A percentile compares a stretch with the other conserved stretches of the same genome.
These are phyloP conservation scores for Sicyos edulis DNA, from an alignment of 306 rosid species.

Conservation along the genomic window DNA sequence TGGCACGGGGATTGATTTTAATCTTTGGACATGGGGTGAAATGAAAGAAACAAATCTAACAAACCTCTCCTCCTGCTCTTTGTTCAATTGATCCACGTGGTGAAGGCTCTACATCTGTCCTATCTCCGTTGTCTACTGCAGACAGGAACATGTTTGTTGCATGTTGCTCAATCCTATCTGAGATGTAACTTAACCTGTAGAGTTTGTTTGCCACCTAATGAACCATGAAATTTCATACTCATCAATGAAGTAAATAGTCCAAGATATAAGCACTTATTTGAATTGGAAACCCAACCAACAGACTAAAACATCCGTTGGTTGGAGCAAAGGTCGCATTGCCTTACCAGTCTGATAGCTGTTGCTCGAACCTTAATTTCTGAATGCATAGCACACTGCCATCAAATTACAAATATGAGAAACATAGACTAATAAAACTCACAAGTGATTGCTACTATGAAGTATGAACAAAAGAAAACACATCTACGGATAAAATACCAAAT, in stretches of 20 bases:
- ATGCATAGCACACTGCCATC: constrained; percentile 86
- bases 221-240: constrained; percentile 20
- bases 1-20: not conserved
- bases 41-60: constrained; percentile 19
- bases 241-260: not conserved
- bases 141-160: constrained; percentile 71
- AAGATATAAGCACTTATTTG: not conserved
- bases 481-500: constrained; percentile 10
- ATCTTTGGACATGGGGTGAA: not conserved
- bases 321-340: constrained; percentile 17
- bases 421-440: too few species aligned
- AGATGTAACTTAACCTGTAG: constrained; percentile 68
- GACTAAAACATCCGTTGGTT: not conserved
- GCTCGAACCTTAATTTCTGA: constrained; percentile 92
- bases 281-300: constrained; percentile 21
- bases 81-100: constrained; percentile 45
- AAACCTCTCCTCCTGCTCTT: constrained; percentile 46
- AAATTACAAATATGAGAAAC: constrained; percentile 8
- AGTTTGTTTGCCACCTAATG: constrained; percentile 93
- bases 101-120: constrained; percentile 40
- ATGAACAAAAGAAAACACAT: not conserved
- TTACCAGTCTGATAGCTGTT: constrained; percentile 97
- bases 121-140: constrained; percentile 47
- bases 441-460: too few species aligned
- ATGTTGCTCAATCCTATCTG: constrained; percentile 68